Evolutionary conservation across 164 flowering plant genomes (phyloP).

Genomic region (Vitis riparia): DNA sequence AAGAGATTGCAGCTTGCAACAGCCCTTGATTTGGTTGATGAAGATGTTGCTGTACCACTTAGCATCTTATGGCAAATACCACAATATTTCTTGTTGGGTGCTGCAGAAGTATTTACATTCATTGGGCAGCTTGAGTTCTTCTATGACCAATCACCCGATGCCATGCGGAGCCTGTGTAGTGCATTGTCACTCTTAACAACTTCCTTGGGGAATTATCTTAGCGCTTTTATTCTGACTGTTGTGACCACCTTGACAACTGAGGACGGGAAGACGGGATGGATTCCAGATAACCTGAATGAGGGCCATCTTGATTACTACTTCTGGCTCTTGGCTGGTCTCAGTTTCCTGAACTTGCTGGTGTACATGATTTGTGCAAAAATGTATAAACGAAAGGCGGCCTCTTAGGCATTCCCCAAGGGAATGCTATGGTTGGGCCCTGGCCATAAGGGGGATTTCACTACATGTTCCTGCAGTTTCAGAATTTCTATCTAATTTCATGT

Average conservation of each 20-base stretch:
- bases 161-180: slow-evolving; percentile 74
- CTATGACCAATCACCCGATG: slow-evolving; percentile 80
- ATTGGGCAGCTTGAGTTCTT: slow-evolving; percentile 80
- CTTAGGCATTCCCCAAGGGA: slow-evolving; percentile 15
- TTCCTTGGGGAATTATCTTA: slow-evolving; percentile 63
- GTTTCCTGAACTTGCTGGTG: slow-evolving; percentile 51
- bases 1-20: slow-evolving; percentile 52
- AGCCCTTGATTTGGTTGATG: slow-evolving; percentile 44
- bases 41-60: slow-evolving; percentile 50
- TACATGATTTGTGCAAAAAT: slow-evolving; percentile 46
- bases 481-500: too few relatives aligned
- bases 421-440: too few relatives aligned
- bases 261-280: slow-evolving; percentile 66
- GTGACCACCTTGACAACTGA: slow-evolving; percentile 53
- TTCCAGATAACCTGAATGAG: slow-evolving; percentile 60
- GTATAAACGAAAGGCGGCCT: slow-evolving; percentile 53
- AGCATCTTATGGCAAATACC: slow-evolving; percentile 79
- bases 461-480: too few relatives aligned
- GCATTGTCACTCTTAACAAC: slow-evolving; percentile 60
- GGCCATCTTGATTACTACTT: slow-evolving; percentile 80
- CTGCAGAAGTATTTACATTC: slow-evolving; percentile 62
- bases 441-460: too few relatives aligned
- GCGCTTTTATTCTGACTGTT: slow-evolving; percentile 58
- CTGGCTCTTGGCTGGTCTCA: slow-evolving; percentile 72
- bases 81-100: slow-evolving; percentile 72